phyloP scores from a whole-genome alignment of 176 grass and related monocot species.

The Poa annua region DNA sequence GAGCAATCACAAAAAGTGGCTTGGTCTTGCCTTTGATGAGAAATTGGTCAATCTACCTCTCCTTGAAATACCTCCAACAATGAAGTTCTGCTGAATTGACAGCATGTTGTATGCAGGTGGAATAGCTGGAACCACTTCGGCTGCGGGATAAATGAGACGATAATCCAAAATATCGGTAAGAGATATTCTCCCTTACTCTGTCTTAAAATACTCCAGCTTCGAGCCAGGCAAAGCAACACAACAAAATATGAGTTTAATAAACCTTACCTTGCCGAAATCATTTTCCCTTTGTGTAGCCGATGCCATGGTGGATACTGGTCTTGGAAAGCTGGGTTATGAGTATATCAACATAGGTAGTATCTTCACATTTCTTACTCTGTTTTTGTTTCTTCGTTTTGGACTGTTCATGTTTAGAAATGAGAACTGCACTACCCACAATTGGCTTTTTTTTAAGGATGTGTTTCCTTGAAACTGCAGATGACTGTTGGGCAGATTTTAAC shows the following conservation, averaged over 20 bases:
- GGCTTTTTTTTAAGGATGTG: background rate
- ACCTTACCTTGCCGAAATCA: background rate
- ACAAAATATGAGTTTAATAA: background rate
- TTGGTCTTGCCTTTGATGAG: background rate
- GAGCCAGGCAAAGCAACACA: background rate
- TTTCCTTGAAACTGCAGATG: slow-evolving; percentile 42
- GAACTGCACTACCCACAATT: background rate
- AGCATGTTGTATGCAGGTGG: slow-evolving; percentile 41
- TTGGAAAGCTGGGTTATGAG: slow-evolving; percentile 52
- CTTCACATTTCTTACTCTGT: background rate
- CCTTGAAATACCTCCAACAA: background rate
- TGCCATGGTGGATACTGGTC: slow-evolving; percentile 52
- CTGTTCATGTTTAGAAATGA: background rate
- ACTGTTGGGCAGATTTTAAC: slow-evolving; percentile 49
- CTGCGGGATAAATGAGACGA: slow-evolving; percentile 43
- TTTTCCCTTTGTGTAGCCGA: slow-evolving; percentile 40
- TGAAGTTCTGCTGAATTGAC: background rate
- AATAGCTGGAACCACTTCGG: slow-evolving; percentile 60
- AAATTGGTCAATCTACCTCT: background rate
- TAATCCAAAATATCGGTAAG: slow-evolving; percentile 46
- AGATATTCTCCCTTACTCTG: background rate
- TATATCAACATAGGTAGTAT: slow-evolving; percentile 54
- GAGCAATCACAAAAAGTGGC: background rate
- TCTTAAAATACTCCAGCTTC: background rate
- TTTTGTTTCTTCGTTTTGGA: background rate